Conservation (phyloP, 1,284 basidiomycete genomes). For the Ustilago tritici region DNA sequence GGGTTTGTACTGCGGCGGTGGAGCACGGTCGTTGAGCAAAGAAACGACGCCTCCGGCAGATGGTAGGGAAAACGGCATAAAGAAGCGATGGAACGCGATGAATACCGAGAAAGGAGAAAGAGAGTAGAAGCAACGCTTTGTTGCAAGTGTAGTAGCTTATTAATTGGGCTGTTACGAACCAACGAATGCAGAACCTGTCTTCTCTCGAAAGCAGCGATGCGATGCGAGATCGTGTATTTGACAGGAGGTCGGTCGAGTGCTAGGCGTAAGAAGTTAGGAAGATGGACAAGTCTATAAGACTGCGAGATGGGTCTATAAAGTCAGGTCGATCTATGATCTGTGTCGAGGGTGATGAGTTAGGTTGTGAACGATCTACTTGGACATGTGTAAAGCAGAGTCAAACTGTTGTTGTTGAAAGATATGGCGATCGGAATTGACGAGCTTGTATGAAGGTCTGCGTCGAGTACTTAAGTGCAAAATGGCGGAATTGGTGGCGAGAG, state of each 20-base stretch:
- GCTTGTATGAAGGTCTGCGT: constrained; percentile 6
- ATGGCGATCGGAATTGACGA: neutral
- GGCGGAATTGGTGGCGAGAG: neutral
- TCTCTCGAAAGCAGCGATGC: constrained; percentile 13
- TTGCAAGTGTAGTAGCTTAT: constrained; percentile 21
- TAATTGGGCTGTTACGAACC: constrained; percentile 11
- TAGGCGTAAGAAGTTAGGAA: constrained; percentile 1
- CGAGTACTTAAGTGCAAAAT: constrained; percentile 1
- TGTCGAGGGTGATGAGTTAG: neutral
- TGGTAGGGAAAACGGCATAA: constrained; percentile 52
- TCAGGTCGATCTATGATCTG: constrained; percentile 8
- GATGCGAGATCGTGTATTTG: constrained; percentile 45
- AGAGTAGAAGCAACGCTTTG: constrained; percentile 1
- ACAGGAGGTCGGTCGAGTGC: constrained; percentile 24
- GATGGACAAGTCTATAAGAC: constrained; percentile 6
- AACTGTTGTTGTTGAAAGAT: neutral
- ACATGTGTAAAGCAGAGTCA: constrained; percentile 8
- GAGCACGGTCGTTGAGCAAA: constrained; percentile 56
- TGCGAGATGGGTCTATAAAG: constrained; percentile 1
- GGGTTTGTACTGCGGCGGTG: constrained; percentile 33
- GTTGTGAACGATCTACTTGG: constrained; percentile 17
- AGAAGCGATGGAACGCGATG: constrained; percentile 31
- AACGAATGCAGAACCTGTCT: constrained; percentile 23
- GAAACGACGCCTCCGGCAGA: constrained; percentile 57
- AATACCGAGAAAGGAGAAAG: neutral